Percentiles rank a stretch among this genome's conserved stretches.
Conservation (phyloP, 805 yeast genomes). For the Wickerhamomyces hampshirensis region DNA sequence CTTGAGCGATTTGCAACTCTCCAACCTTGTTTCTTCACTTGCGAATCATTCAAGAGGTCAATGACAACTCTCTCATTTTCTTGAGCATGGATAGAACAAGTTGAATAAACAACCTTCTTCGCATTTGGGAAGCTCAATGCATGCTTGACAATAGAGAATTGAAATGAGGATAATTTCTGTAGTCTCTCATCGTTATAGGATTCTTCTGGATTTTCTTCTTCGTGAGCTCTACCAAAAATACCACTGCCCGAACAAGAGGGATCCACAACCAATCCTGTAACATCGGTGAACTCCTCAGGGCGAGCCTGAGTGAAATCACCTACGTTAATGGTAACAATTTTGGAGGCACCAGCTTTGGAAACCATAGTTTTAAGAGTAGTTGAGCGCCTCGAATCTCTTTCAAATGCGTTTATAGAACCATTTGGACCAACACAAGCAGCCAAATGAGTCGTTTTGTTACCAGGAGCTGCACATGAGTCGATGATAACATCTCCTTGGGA, state of each 20-base stretch:
- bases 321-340: constrained; percentile 41
- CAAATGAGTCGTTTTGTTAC: constrained; percentile 92
- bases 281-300: constrained; percentile 52
- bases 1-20: constrained; percentile 47
- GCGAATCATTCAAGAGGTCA: constrained; percentile 62
- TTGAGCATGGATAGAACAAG: constrained; percentile 91
- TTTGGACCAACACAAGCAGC: constrained; percentile 57
- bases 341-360: constrained; percentile 62
- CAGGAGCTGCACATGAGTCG: constrained; percentile 98
- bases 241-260: constrained; percentile 99
- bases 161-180: constrained; percentile 76
- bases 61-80: constrained; percentile 93
- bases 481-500: constrained; percentile 57
- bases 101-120: constrained; percentile 78
- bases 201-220: constrained; percentile 44
- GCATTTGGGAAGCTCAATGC: constrained; percentile 81
- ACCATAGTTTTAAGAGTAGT: constrained; percentile 72
- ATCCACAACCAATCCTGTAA: constrained; percentile 83
- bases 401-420: constrained; percentile 69
- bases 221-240: constrained; percentile 65
- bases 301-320: constrained; percentile 41
- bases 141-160: constrained; percentile 81
- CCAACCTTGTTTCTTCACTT: constrained; percentile 74
- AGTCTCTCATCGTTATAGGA: constrained; percentile 47
- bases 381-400: constrained; percentile 73